phyloP scores from a whole-genome alignment of 495 filamentous ascomycete species.

The Apodospora peruviana region DNA sequence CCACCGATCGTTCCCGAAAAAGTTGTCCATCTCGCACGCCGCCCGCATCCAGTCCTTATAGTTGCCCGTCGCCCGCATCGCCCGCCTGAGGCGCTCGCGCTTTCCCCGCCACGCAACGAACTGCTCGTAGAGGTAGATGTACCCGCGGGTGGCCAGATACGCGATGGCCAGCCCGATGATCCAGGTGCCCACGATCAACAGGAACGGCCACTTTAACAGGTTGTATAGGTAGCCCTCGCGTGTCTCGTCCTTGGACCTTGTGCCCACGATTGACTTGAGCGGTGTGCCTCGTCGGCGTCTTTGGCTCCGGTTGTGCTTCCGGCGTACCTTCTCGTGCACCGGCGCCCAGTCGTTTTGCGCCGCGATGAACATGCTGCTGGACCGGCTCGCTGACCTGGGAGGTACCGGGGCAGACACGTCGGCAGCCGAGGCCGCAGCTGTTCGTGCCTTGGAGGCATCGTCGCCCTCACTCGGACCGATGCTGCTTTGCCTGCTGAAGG shows the following conservation, averaged over 20 bases:
- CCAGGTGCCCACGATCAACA: conserved; percentile 75
- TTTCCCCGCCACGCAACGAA: conserved; percentile 68
- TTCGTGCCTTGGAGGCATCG: conserved; percentile 4
- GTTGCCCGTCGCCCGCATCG: conserved; percentile 60
- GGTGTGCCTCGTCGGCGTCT: conserved; percentile 20
- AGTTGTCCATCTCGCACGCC: conserved; percentile 72
- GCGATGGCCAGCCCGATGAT: conserved; percentile 59
- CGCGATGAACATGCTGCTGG: conserved; percentile 50
- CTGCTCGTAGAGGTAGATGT: conserved; percentile 85
- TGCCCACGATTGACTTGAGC: conserved; percentile 21
- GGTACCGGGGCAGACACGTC: conserved; percentile 4
- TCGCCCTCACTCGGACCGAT: conserved; percentile 10
- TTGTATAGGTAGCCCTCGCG: conserved; percentile 87
- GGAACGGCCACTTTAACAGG: conserved; percentile 85
- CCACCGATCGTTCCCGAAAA: conserved; percentile 81
- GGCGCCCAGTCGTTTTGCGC: conserved; percentile 85
- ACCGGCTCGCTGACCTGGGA: not conserved
- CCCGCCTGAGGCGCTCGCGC: conserved; percentile 61
- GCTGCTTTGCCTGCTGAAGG: conserved; percentile 10
- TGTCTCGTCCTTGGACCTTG: conserved; percentile 78
- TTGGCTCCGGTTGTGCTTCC: not conserved
- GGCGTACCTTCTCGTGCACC: conserved; percentile 56
- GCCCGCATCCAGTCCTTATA: conserved; percentile 79
- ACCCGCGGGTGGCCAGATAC: conserved; percentile 78
- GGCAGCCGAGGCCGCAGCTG: conserved; percentile 14